Conservation (phyloP, 108 stramenopile species). For the Cyclotella cryptica region DNA sequence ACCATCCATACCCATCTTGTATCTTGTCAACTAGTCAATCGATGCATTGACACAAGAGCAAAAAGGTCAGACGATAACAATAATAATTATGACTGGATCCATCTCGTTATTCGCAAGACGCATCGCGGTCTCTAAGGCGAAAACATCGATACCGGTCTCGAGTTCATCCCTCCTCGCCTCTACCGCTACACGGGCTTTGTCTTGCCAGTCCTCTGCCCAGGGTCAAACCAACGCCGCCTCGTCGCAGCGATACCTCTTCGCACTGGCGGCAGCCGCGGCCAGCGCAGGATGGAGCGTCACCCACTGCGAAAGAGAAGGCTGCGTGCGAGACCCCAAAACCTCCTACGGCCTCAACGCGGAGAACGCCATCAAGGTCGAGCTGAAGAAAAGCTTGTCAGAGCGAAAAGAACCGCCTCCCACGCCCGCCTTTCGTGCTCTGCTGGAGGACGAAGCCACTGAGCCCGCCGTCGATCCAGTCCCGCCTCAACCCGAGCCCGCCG, state of each 20-base stretch:
- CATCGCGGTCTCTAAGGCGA: conserved; percentile 6
- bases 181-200: conserved; percentile 42
- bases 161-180: conserved; percentile 31
- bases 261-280: conserved; percentile 36
- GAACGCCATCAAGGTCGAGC: conserved; percentile 39
- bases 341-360: conserved; percentile 45
- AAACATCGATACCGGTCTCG: conserved; percentile 1
- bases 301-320: conserved; percentile 50
- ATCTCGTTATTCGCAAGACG: conserved; percentile 16
- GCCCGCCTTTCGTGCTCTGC: not conserved
- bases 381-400: conserved; percentile 38
- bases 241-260: conserved; percentile 12
- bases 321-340: conserved; percentile 53
- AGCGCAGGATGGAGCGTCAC: conserved; percentile 24
- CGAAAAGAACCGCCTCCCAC: conserved; percentile 10
- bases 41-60: not conserved
- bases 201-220: conserved; percentile 39
- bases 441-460: conserved; percentile 17
- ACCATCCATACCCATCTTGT: not conserved
- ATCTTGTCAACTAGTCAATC: not conserved
- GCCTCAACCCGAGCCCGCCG: not conserved
- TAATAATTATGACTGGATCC: not conserved
- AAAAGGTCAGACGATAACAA: not conserved
- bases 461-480: conserved; percentile 7
- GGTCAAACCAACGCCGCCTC: conserved; percentile 23